Evolutionary conservation across 106 monocot genomes (phyloP), one percentile per base, ranked within the genome.

Genomic region (Dactylorhiza incarnata): DNA sequence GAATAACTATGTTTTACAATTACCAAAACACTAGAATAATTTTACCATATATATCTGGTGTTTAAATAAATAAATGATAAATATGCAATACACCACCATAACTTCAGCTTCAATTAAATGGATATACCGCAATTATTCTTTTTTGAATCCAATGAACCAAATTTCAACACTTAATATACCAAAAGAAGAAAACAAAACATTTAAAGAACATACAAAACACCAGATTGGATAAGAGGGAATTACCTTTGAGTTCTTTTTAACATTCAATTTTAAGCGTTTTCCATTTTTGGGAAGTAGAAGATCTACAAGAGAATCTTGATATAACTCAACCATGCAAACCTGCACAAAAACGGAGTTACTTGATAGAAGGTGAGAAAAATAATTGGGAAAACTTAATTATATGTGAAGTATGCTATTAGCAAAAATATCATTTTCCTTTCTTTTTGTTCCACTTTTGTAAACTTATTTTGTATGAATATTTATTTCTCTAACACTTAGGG

Each of bases 201-300:
- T 59, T 59, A 59, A 20, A 59, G 19, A 59, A 22, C 19, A 22
- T 5, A 9, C 2, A 59, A 59, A 12, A 59, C 22, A 1, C 58
- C 22, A 37, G 6, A 59, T 59, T 59, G 6, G 58, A 12, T 19
- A 59, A 59, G 19, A 59, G n/a, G 20, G 20, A 49, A 49, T 73
- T 80, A 94, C 96, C 93, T 94, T 97, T 49, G 87, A 84, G 48
- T 97, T 93, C 71, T 93, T 97, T 78, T 93, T 97, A 19, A 97
- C 91, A 17, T 97, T 90, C 26, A 97, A 79, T 74, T 84, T 97
- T 45, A 71, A 62, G 8, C 83, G 91, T 65, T 86, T 91, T 72
- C 87, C 81, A 82, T 85, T 86, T 84, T 85, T 97, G 10, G 93
- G 89, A 55, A 97, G 76, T n/a, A 97, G 79, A n/a, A 97, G 85